Conservation (phyloP, 148 eudicot species). For the Oxyria digyna region DNA sequence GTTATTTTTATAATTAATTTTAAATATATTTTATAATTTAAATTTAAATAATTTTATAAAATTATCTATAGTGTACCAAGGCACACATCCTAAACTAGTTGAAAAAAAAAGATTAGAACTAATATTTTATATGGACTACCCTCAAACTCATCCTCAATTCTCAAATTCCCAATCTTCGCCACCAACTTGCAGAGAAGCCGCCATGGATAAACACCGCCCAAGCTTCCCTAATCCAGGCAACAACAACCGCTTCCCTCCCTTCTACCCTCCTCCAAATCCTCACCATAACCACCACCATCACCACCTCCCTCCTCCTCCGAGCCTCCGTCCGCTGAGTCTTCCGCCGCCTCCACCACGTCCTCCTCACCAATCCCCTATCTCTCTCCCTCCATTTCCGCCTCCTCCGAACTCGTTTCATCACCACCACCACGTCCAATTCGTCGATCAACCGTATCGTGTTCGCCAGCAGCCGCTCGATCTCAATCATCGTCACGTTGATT, state of each 20-base stretch:
- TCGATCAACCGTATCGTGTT: not conserved
- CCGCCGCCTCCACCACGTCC: not conserved
- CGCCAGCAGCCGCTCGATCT: not conserved
- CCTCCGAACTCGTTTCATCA: conserved; percentile 8
- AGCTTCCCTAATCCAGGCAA: conserved; percentile 11
- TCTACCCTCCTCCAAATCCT: conserved; percentile 8
- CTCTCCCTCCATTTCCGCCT: not conserved
- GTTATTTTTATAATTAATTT: too few relatives aligned
- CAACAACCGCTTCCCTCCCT: conserved; percentile 10
- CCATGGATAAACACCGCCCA: conserved; percentile 14
- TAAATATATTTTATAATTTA: too few relatives aligned
- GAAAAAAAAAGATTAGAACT: not conserved
- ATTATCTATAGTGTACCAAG: too few relatives aligned
- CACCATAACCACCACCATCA: conserved; percentile 13
- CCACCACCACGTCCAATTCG: conserved; percentile 2
- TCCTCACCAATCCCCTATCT: not conserved
- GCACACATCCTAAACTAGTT: too few relatives aligned
- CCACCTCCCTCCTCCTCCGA: conserved; percentile 2
- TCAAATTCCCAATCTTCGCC: not conserved
- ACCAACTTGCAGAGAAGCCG: not conserved
- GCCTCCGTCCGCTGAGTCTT: not conserved
- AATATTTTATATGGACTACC: conserved; percentile 1
- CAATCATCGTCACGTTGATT: conserved; percentile 5
- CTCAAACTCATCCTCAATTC: not conserved
- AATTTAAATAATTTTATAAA: too few relatives aligned